Percentiles rank a stretch among this genome's conserved stretches.
Conservation (phyloP, 495 filamentous ascomycete genomes). For the Penicillium pulvis region DNA sequence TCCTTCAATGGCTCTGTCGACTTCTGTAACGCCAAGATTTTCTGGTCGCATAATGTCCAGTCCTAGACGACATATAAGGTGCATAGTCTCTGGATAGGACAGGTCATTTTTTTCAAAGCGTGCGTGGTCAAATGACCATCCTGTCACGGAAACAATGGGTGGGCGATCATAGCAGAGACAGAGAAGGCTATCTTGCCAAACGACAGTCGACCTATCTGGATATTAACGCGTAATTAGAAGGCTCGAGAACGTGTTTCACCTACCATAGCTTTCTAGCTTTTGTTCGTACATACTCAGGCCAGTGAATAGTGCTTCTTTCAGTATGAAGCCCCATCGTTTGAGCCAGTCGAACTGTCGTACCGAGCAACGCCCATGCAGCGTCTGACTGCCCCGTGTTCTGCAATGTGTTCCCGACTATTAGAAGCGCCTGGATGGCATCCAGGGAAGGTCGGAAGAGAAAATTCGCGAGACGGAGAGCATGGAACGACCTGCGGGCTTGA, state of each 20-base stretch:
- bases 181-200: conserved; percentile 42
- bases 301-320: conserved; percentile 26
- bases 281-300: conserved; percentile 28
- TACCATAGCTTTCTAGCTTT: conserved; percentile 35
- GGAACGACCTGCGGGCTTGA: conserved; percentile 37
- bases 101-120: conserved; percentile 16
- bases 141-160: conserved; percentile 30
- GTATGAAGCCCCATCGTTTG: conserved; percentile 48
- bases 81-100: conserved; percentile 35
- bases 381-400: conserved; percentile 53
- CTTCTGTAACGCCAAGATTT: conserved; percentile 7
- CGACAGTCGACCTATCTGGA: conserved; percentile 28
- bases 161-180: conserved; percentile 41
- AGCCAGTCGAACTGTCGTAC: conserved; percentile 46
- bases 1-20: conserved; percentile 20
- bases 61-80: conserved; percentile 29
- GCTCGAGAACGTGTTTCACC: not conserved
- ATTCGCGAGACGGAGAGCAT: conserved; percentile 45
- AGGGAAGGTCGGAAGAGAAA: conserved; percentile 49
- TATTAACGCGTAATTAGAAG: not conserved
- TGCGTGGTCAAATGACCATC: conserved; percentile 22
- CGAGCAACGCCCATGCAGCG: conserved; percentile 50
- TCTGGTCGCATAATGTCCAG: conserved; percentile 28
- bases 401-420: conserved; percentile 50
- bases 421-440: conserved; percentile 43